Evolutionary conservation across 495 filamentous ascomycete species (phyloP).

Genomic region (Hyphodiscus hymeniophilus): DNA sequence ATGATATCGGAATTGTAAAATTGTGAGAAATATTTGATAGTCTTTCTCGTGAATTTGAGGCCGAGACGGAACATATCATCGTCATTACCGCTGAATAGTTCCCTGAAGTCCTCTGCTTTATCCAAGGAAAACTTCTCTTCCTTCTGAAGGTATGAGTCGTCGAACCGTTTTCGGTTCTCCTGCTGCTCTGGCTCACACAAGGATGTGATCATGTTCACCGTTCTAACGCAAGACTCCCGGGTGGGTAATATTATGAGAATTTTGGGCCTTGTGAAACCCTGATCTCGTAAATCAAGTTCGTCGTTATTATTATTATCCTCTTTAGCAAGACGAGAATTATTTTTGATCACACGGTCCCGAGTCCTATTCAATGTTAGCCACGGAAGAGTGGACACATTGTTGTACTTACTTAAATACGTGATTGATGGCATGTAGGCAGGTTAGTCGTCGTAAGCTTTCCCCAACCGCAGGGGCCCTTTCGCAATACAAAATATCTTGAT

Average conservation of each 20-base stretch:
- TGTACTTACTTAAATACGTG: constrained; percentile 69
- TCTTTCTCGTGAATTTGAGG: constrained; percentile 90
- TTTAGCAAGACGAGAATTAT: constrained; percentile 66
- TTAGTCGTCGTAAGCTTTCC: constrained; percentile 55
- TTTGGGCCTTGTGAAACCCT: constrained; percentile 93
- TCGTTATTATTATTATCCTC: constrained; percentile 38
- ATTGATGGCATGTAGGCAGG: constrained; percentile 80
- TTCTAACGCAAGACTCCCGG: constrained; percentile 69
- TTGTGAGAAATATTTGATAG: constrained; percentile 86
- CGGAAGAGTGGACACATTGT: background rate
- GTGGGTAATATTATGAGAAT: constrained; percentile 86
- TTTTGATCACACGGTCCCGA: constrained; percentile 84
- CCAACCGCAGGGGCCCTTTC: constrained; percentile 59
- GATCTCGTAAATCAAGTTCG: constrained; percentile 76
- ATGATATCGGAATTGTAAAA: constrained; percentile 97
- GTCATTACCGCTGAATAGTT: constrained; percentile 88
- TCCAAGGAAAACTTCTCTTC: constrained; percentile 58
- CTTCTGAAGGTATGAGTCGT: constrained; percentile 63
- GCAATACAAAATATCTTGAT: constrained; percentile 74
- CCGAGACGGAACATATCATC: constrained; percentile 94
- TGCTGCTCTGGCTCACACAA: constrained; percentile 80
- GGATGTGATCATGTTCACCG: constrained; percentile 62
- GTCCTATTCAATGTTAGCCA: constrained; percentile 42
- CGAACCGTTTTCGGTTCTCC: constrained; percentile 89
- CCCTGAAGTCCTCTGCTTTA: constrained; percentile 81